A percentile compares a stretch with the other conserved stretches of the same genome.
These are phyloP conservation scores for Neonectria neomacrospora DNA, from an alignment of 2,329 filamentous ascomycete species.

Conservation along the genomic window DNA sequence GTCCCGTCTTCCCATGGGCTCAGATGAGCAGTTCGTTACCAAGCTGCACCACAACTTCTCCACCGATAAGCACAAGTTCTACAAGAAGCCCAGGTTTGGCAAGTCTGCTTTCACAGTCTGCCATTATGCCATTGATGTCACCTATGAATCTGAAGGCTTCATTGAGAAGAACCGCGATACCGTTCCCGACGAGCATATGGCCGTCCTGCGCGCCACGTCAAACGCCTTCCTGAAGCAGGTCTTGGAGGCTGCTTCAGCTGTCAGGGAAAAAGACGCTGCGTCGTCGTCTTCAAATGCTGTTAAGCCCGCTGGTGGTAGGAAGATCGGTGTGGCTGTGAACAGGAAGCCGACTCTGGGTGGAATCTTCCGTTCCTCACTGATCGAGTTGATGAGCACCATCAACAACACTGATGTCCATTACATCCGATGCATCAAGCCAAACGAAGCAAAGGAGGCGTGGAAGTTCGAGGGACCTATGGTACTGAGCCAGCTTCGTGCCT, in stretches of 20 bases:
- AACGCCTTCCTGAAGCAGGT: constrained; percentile 89
- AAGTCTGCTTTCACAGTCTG: constrained; percentile 98
- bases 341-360: constrained; percentile 96
- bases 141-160: constrained; percentile 98
- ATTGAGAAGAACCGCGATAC: constrained; percentile 99
- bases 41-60: constrained; percentile 96
- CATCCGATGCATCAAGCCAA: constrained; percentile 98
- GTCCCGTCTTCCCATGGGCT: constrained; percentile 95
- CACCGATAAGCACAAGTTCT: constrained; percentile 92
- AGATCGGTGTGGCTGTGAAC: constrained; percentile 91
- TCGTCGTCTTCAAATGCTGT: constrained; percentile 75
- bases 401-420: constrained; percentile 99
- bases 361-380: constrained; percentile 98
- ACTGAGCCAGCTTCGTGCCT: constrained; percentile 93
- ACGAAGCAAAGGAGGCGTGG: constrained; percentile 96
- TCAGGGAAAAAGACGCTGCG: constrained; percentile 87
- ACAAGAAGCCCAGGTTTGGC: constrained; percentile 98
- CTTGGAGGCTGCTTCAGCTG: constrained; percentile 83
- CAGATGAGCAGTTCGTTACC: constrained; percentile 94
- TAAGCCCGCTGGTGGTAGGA: constrained; percentile 82
- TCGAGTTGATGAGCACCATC: constrained; percentile 98
- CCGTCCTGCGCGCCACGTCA: constrained; percentile 83
- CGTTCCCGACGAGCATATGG: constrained; percentile 97
- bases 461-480: constrained; percentile 99
- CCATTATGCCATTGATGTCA: constrained; percentile 97